Evolutionary conservation across 1,139 yeast species (phyloP), one percentile per base, ranked within the genome.

Genomic region (Geotrichum carabidarum): DNA sequence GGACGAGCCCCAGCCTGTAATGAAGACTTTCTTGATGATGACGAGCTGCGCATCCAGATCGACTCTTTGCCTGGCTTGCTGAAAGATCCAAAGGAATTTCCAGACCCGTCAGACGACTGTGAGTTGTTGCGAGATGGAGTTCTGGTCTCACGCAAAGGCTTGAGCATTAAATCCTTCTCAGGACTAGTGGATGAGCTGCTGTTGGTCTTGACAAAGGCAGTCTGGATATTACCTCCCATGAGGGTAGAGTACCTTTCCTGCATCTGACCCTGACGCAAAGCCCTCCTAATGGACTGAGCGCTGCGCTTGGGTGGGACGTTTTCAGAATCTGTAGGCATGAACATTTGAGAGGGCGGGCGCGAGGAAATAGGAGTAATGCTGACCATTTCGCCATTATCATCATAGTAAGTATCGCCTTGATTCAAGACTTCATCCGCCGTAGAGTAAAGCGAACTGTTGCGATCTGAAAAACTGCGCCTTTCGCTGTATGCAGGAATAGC

Each of bases 31-130:
- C 46, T 37, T 22, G 48, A 43, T 7, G 50, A 47, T 8, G 50
- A 47, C 8, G 47, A 32, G 12, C 54, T 51, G 11, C 50, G 37
- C 50, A 60, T 53, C 62, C 62, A 60, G 1, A 48, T 44, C 8
- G 60, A 50, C 40, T 60, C 62, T 11, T 44, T 49, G n/a, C 59
- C 62, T 8, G 64, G 63, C 35, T 51, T 58, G 12, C 49, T 56
- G n/a, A 57, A 42, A 11, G 62, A 62, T 9, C 56, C 48, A 11
- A 59, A 38, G 6, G 64, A 62, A 35, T 52, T 61, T 2, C 61
- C 55, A 11, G 62, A 55, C 18, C 59, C 50, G 40, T 60, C 48
- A 3, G 54, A 51, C 2, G 14, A 31, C 14, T 45, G 40, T 8
- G 36, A 34, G 38, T 32, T 42, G 14, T 18, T 14, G 15, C 15